phyloP scores from a whole-genome alignment of 305 asterid genomes.

The Lippia alba region DNA sequence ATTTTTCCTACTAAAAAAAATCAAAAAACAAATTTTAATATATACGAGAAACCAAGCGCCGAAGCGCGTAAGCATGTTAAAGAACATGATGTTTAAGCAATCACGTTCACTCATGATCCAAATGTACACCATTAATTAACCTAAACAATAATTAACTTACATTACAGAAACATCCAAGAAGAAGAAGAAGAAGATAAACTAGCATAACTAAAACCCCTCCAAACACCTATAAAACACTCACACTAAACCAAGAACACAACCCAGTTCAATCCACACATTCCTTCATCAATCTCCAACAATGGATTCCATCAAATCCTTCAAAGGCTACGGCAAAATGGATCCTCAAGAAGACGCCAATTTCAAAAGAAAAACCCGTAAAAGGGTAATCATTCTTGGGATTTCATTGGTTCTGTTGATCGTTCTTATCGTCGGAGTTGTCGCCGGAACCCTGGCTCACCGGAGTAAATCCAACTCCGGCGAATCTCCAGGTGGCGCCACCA shows the following conservation, averaged over 20 bases:
- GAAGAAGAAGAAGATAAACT: conserved; percentile 4
- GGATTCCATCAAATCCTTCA: conserved; percentile 75
- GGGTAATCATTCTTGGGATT: conserved; percentile 47
- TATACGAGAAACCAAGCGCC: background rate
- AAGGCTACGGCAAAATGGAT: conserved; percentile 77
- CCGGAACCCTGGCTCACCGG: conserved; percentile 52
- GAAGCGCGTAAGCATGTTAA: conserved; percentile 3
- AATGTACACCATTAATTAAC: background rate
- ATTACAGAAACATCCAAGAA: conserved; percentile 22
- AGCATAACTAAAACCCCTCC: background rate
- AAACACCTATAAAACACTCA: conserved; percentile 23
- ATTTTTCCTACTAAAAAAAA: background rate
- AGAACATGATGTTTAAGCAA: conserved; percentile 14
- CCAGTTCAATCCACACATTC: background rate
- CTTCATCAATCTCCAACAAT: conserved; percentile 29
- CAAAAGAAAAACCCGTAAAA: conserved; percentile 60
- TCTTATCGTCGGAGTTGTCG: conserved; percentile 53
- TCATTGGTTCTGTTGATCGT: conserved; percentile 46
- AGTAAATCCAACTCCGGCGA: conserved; percentile 33
- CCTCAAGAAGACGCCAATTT: conserved; percentile 54
- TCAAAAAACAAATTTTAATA: background rate
- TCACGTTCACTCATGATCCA: conserved; percentile 31
- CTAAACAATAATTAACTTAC: conserved; percentile 5
- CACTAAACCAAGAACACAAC: background rate
- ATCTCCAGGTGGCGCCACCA: conserved; percentile 18